Percentiles rank a stretch among this genome's conserved stretches.
Evolutionary conservation across 805 yeast genomes (phyloP).

Genomic region (Myxozyma udenii): DNA sequence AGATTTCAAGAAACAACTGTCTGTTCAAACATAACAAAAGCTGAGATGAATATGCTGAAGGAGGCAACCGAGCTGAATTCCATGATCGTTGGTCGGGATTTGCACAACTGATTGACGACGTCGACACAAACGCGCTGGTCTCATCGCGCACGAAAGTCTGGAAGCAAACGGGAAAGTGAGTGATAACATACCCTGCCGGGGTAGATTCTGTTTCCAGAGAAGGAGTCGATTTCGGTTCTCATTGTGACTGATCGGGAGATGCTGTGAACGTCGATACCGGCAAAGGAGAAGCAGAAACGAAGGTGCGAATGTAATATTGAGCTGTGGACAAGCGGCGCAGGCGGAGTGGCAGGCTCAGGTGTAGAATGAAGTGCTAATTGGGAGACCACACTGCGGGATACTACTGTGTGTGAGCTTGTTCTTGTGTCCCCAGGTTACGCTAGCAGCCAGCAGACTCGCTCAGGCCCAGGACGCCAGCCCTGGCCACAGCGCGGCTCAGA

Average conservation of each 20-base stretch:
- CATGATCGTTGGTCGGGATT: too few species aligned
- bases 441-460: not conserved
- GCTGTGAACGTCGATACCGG: not conserved
- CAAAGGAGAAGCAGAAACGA: slow-evolving; percentile 1
- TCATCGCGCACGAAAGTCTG: not conserved
- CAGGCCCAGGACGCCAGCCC: not conserved
- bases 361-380: too few species aligned
- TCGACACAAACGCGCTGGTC: too few species aligned
- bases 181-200: slow-evolving; percentile 75
- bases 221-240: slow-evolving; percentile 99
- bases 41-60: too few species aligned
- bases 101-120: too few species aligned
- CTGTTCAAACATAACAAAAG: too few species aligned
- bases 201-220: slow-evolving; percentile 99
- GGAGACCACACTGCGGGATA: not conserved
- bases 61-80: too few species aligned
- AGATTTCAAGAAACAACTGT: too few species aligned
- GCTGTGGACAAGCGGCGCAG: not conserved
- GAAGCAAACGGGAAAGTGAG: not conserved
- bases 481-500: not conserved
- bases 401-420: not conserved
- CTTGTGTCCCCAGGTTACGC: not conserved
- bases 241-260: slow-evolving; percentile 47
- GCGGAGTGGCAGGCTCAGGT: not conserved
- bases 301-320: not conserved